Evolutionary conservation across 2,329 filamentous ascomycete genomes (phyloP).

Genomic region (Pseudocercospora pini-densiflorae): DNA sequence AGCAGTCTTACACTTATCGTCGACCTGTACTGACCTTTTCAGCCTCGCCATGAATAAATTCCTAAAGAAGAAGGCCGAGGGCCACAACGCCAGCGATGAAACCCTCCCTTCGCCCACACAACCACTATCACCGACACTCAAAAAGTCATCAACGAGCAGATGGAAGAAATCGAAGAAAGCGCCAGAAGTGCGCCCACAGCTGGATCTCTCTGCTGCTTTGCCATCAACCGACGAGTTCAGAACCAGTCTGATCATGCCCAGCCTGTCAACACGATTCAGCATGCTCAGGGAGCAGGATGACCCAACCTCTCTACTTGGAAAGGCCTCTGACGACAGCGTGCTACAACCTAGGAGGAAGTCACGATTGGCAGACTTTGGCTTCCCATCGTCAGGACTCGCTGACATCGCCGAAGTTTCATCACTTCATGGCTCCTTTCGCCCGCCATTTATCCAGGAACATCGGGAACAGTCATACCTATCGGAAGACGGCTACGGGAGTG

Average conservation of each 20-base stretch:
- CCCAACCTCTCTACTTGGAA: constrained; percentile 83
- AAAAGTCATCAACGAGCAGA: constrained; percentile 38
- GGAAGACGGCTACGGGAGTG: constrained; percentile 63
- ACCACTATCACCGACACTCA: constrained; percentile 32
- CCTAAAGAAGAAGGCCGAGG: constrained; percentile 74
- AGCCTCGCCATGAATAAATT: constrained; percentile 72
- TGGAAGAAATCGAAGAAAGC: constrained; percentile 56
- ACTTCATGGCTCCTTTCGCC: constrained; percentile 65
- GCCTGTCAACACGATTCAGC: constrained; percentile 91
- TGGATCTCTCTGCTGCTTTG: constrained; percentile 75
- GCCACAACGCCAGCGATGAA: constrained; percentile 40
- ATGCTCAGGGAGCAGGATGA: constrained; percentile 97
- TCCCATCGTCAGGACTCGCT: constrained; percentile 60
- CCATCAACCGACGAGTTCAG: constrained; percentile 89
- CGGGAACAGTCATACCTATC: constrained; percentile 70
- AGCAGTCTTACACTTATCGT: constrained; percentile 3
- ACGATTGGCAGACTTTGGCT: constrained; percentile 73
- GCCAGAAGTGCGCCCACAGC: constrained; percentile 59
- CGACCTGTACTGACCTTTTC: constrained; percentile 27
- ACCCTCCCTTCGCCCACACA: constrained; percentile 25
- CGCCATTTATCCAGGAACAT: constrained; percentile 60
- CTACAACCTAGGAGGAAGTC: constrained; percentile 82
- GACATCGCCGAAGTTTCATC: constrained; percentile 95
- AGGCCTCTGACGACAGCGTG: constrained; percentile 94
- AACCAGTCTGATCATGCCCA: constrained; percentile 94